Evolutionary conservation across 192 early-diverging fungal species (phyloP).

Genomic region (Backusella westeae): DNA sequence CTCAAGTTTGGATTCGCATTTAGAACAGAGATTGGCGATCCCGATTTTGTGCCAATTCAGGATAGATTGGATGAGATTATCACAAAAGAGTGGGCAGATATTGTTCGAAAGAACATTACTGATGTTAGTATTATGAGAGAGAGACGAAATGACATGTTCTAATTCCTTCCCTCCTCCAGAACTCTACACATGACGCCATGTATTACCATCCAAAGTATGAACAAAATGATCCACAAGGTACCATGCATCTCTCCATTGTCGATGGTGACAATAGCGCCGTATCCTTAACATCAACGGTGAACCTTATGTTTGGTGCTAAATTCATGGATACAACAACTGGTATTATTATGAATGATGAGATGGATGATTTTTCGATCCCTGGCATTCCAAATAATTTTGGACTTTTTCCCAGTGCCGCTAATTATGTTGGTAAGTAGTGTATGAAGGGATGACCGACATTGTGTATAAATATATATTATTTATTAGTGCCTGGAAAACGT

Average conservation of each 20-base stretch:
- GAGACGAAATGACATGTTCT: neutral
- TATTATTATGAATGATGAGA: slow-evolving; percentile 92
- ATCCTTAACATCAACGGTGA: slow-evolving; percentile 86
- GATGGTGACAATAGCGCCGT: slow-evolving; percentile 74
- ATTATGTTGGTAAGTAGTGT: slow-evolving; percentile 53
- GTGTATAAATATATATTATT: no score
- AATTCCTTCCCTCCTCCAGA: slow-evolving; percentile 12
- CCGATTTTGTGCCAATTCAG: slow-evolving; percentile 64
- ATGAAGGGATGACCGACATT: neutral
- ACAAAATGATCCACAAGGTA: slow-evolving; percentile 79
- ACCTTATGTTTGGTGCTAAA: slow-evolving; percentile 86
- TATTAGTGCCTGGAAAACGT: slow-evolving; percentile 74
- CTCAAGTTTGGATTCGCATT: slow-evolving; percentile 87
- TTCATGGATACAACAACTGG: slow-evolving; percentile 86
- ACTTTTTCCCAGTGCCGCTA: slow-evolving; percentile 80
- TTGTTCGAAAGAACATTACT: slow-evolving; percentile 70
- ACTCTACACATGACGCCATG: slow-evolving; percentile 57
- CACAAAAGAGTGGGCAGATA: slow-evolving; percentile 64
- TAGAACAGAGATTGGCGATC: slow-evolving; percentile 80
- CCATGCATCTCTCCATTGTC: slow-evolving; percentile 86
- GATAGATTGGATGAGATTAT: slow-evolving; percentile 60
- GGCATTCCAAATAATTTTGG: slow-evolving; percentile 73
- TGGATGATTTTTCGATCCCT: slow-evolving; percentile 92
- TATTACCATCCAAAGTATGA: slow-evolving; percentile 86
- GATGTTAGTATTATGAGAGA: slow-evolving; percentile 39